A percentile compares a stretch with the other conserved stretches of the same genome.
phyloP scores from a whole-genome alignment of 2,329 filamentous ascomycete species.

The Xylariales sp. region DNA sequence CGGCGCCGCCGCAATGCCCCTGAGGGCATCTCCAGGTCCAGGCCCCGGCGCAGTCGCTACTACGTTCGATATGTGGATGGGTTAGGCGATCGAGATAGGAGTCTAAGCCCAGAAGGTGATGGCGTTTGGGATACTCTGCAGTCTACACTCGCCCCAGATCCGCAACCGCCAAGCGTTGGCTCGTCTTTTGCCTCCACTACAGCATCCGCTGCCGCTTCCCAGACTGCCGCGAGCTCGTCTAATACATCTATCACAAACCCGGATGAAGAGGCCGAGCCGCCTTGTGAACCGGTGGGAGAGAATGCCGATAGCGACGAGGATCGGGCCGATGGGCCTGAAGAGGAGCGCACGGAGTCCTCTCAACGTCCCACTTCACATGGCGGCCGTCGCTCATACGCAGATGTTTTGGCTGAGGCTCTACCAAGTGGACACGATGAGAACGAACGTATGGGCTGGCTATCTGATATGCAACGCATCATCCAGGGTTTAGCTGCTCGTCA shows the following conservation, averaged over 20 bases:
- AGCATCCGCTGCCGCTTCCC: constrained; percentile 40
- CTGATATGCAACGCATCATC: constrained; percentile 69
- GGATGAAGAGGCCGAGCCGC: constrained; percentile 35
- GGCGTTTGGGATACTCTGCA: constrained; percentile 76
- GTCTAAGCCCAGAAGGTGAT: constrained; percentile 67
- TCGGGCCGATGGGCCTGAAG: constrained; percentile 30
- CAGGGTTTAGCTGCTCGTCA: constrained; percentile 64
- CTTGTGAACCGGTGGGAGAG: constrained; percentile 50
- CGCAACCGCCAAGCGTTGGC: constrained; percentile 71
- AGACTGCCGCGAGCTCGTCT: constrained; percentile 37
- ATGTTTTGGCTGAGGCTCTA: constrained; percentile 37
- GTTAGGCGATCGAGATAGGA: constrained; percentile 79
- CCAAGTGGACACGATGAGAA: constrained; percentile 30
- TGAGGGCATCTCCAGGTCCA: background rate
- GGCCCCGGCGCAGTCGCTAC: constrained; percentile 8
- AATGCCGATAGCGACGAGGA: constrained; percentile 52
- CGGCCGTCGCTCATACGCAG: constrained; percentile 29
- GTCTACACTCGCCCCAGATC: constrained; percentile 75
- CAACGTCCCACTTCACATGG: constrained; percentile 9
- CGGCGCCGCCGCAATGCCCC: constrained; percentile 1
- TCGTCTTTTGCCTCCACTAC: constrained; percentile 75
- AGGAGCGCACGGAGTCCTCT: constrained; percentile 4
- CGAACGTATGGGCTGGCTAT: constrained; percentile 35
- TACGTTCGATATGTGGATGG: constrained; percentile 51
- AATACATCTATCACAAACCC: constrained; percentile 40